These are phyloP conservation scores for Strigomonas galati DNA, from an alignment of 208 protist genomes.

Conservation along the genomic window DNA sequence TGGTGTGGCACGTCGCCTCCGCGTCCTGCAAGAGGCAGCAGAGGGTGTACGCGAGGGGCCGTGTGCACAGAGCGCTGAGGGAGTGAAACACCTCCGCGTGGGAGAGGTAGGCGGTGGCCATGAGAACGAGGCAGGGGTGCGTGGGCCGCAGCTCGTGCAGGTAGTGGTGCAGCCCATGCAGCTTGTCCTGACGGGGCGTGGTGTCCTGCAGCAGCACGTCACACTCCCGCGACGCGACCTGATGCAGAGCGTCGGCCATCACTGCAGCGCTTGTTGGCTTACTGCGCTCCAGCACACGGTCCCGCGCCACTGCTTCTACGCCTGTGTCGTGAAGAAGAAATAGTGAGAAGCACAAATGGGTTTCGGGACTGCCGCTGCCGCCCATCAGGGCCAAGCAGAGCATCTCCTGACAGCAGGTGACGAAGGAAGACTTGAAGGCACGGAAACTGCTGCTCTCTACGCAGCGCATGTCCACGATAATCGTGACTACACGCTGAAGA, in stretches of 20 bases:
- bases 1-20: conserved; percentile 24
- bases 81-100: conserved; percentile 21
- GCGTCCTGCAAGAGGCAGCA: conserved; percentile 28
- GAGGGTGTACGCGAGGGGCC: not conserved
- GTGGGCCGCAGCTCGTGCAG: conserved; percentile 3
- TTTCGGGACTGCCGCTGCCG: no score
- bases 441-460: no score
- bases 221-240: not conserved
- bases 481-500: no score
- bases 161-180: not conserved
- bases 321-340: no score
- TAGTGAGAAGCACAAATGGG: no score
- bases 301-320: no score
- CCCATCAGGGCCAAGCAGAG: no score
- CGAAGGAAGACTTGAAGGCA: no score
- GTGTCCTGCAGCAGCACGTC: not conserved
- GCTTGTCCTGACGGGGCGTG: conserved; percentile 1
- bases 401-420: no score
- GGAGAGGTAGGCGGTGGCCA: conserved; percentile 22
- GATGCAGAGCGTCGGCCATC: not conserved
- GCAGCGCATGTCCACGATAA: no score
- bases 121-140: conserved; percentile 19
- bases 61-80: conserved; percentile 15
- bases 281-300: no score
- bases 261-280: no score